Evolutionary conservation across 495 filamentous ascomycete genomes (phyloP).

Genomic region (Talaromyces nanjingensis): DNA sequence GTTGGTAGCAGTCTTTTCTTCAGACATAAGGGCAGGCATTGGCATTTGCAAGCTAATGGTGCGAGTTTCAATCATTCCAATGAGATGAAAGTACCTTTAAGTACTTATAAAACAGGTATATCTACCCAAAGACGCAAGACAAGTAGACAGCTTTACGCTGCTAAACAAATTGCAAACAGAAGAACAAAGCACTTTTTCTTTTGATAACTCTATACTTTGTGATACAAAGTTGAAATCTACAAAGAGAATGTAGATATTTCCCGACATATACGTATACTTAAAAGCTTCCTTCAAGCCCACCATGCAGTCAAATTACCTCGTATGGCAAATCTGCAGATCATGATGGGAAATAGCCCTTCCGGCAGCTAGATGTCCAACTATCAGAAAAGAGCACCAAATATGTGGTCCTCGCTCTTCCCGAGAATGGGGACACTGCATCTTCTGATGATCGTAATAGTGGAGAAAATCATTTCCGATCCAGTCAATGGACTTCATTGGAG

Average conservation of each 20-base stretch:
- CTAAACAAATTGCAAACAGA: not conserved
- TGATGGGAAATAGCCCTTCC: not conserved
- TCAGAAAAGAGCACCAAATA: not conserved
- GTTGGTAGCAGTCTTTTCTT: constrained; percentile 1
- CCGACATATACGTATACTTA: not conserved
- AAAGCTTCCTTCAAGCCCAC: not conserved
- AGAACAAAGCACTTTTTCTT: not conserved
- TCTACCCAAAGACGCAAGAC: not conserved
- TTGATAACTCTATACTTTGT: not conserved
- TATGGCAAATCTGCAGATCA: not conserved
- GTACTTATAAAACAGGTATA: not conserved
- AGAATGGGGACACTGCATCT: constrained; percentile 1
- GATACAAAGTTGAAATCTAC: not conserved
- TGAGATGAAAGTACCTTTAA: not conserved
- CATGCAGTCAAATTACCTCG: not conserved
- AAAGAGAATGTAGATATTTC: not conserved
- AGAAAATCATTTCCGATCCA: not conserved
- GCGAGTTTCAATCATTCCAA: not conserved
- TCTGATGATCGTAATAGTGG: not conserved
- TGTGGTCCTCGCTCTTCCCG: not conserved
- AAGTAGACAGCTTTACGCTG: not conserved
- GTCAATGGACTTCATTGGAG: not conserved
- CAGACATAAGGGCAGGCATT: constrained; percentile 2
- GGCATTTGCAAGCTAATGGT: not conserved
- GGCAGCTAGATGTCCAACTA: not conserved